phyloP scores from a whole-genome alignment of 805 yeast genomes.

The Yamadazyma kitorensis region DNA sequence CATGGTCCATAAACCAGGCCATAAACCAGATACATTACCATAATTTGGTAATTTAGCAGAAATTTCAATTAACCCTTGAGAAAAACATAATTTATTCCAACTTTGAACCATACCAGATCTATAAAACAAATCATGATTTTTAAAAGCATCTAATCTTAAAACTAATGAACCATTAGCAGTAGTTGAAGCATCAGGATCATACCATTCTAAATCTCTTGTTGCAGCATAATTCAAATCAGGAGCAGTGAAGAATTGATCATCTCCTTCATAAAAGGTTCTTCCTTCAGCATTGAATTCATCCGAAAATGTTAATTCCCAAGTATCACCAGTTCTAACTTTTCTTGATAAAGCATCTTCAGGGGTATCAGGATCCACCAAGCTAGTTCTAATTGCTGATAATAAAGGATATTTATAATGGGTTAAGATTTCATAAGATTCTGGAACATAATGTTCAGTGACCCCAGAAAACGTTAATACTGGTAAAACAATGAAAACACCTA shows the following conservation, averaged over 20 bases:
- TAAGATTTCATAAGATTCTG: slow-evolving; percentile 42
- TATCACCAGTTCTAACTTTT: slow-evolving; percentile 23
- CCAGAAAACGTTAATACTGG: slow-evolving; percentile 88
- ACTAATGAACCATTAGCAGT: slow-evolving; percentile 37
- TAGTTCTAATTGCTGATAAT: slow-evolving; percentile 33
- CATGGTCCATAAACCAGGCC: slow-evolving; percentile 44
- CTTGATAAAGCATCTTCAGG: slow-evolving; percentile 27
- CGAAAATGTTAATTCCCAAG: slow-evolving; percentile 37
- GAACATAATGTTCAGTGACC: slow-evolving; percentile 32
- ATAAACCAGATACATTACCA: slow-evolving; percentile 35
- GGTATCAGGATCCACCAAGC: slow-evolving; percentile 41
- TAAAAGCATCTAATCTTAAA: slow-evolving; percentile 37
- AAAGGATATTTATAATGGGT: slow-evolving; percentile 42
- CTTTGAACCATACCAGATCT: slow-evolving; percentile 40
- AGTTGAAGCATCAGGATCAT: slow-evolving; percentile 41
- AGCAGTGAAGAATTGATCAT: slow-evolving; percentile 43
- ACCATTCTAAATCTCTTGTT: slow-evolving; percentile 44
- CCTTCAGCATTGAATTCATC: slow-evolving; percentile 45
- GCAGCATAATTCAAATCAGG: slow-evolving; percentile 41
- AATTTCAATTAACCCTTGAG: slow-evolving; percentile 30
- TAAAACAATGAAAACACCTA: slow-evolving; percentile 68
- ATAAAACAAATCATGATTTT: slow-evolving; percentile 34
- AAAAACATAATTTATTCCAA: slow-evolving; percentile 40
- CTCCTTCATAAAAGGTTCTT: slow-evolving; percentile 42
- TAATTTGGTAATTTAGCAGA: slow-evolving; percentile 35